Evolutionary conservation across 1,139 yeast genomes (phyloP).

Genomic region (Blastobotrys ciferrii): DNA sequence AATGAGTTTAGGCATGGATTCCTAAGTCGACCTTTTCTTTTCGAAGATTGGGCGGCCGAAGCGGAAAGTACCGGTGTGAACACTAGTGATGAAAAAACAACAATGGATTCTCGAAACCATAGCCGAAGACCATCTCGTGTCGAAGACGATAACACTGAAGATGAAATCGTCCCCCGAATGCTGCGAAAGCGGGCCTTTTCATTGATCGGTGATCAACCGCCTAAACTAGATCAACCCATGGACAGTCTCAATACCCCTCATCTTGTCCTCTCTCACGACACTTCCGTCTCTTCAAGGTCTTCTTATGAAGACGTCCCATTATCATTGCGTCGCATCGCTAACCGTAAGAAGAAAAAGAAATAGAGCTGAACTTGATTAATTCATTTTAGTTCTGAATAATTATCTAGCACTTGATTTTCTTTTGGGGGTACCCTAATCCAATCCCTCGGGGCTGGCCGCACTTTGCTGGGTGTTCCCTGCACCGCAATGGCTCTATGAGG

Average conservation of each 20-base stretch:
- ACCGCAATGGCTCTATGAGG: no score
- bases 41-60: conserved; percentile 45
- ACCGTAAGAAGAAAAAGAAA: conserved; percentile 9
- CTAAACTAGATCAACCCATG: conserved; percentile 4
- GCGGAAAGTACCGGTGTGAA: conserved; percentile 27
- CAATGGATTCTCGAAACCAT: conserved; percentile 6
- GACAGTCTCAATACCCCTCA: not conserved
- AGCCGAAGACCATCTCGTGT: conserved; percentile 11
- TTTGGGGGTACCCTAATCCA: no score
- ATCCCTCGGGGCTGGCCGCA: no score
- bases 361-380: no score
- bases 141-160: conserved; percentile 7
- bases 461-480: no score
- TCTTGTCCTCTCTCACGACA: conserved; percentile 2
- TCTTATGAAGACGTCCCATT: conserved; percentile 10
- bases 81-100: conserved; percentile 2
- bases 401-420: no score
- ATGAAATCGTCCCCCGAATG: conserved; percentile 5
- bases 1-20: conserved; percentile 50
- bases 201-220: conserved; percentile 10
- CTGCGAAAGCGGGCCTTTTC: conserved; percentile 15
- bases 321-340: conserved; percentile 12
- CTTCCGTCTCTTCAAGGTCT: not conserved
- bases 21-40: conserved; percentile 44
- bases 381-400: no score